These are phyloP conservation scores for Ogataea paradorogensis DNA, from an alignment of 805 yeast species.

Conservation along the genomic window DNA sequence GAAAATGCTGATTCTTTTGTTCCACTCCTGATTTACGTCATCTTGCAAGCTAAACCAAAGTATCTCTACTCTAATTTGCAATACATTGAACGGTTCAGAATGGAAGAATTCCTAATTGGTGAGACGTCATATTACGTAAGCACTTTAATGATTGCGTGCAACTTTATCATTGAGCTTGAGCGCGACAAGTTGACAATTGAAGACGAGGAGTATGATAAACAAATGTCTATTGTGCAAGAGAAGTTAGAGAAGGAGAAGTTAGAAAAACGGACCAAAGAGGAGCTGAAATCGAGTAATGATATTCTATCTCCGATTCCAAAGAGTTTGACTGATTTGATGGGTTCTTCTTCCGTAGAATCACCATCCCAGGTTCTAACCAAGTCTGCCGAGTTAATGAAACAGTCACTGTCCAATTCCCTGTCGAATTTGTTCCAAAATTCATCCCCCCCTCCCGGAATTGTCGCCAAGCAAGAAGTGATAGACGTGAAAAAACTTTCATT, in stretches of 20 bases:
- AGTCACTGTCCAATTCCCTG: constrained; percentile 31
- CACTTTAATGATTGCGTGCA: constrained; percentile 85
- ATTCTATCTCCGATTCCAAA: constrained; percentile 27
- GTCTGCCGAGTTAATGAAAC: constrained; percentile 37
- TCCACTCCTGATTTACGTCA: constrained; percentile 81
- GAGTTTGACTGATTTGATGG: constrained; percentile 24
- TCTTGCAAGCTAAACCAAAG: constrained; percentile 63
- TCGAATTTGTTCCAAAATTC: constrained; percentile 19
- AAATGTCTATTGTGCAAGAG: constrained; percentile 43
- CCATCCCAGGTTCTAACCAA: constrained; percentile 36
- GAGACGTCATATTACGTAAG: constrained; percentile 91
- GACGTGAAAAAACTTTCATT: constrained; percentile 31
- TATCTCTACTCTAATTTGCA: constrained; percentile 73
- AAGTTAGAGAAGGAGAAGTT: constrained; percentile 31
- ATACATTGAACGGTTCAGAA: constrained; percentile 83
- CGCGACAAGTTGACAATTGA: constrained; percentile 56
- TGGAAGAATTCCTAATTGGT: constrained; percentile 71
- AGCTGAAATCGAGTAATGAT: constrained; percentile 10
- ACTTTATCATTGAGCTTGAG: constrained; percentile 65
- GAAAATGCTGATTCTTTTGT: constrained; percentile 93
- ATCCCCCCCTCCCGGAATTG: constrained; percentile 13
- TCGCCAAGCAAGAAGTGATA: constrained; percentile 21
- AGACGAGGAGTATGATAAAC: constrained; percentile 56
- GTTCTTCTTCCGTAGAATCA: constrained; percentile 25
- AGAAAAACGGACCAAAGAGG: constrained; percentile 17